Evolutionary conservation across 176 grass and related monocot genomes (phyloP).

Genomic region (Luzula sylvatica): DNA sequence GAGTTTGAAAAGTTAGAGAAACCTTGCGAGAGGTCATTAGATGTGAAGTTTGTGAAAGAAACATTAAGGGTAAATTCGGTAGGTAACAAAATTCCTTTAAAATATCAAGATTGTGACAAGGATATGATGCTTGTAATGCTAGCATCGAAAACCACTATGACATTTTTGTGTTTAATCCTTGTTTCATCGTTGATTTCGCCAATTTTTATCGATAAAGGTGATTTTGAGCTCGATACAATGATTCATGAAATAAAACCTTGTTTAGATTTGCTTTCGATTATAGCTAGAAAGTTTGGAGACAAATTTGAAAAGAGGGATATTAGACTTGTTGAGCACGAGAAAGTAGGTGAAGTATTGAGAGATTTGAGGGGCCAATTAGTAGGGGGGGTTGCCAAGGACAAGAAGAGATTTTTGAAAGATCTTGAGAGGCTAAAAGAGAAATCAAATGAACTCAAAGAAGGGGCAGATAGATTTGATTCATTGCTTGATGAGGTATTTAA

Average conservation of each 20-base stretch:
- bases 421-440: slow-evolving; percentile 46
- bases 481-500: slow-evolving; percentile 76
- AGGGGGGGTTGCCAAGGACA: background rate
- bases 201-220: slow-evolving; percentile 5
- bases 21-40: slow-evolving; percentile 1
- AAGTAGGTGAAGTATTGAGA: slow-evolving; percentile 32
- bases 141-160: slow-evolving; percentile 63
- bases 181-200: slow-evolving; percentile 45
- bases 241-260: slow-evolving; percentile 58
- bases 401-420: slow-evolving; percentile 23
- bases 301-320: slow-evolving; percentile 17
- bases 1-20: slow-evolving; percentile 13
- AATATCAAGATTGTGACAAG: slow-evolving; percentile 22
- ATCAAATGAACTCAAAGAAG: slow-evolving; percentile 53
- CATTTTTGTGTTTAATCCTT: slow-evolving; percentile 47
- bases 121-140: slow-evolving; percentile 50
- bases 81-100: slow-evolving; percentile 6
- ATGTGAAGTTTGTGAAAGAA: slow-evolving; percentile 32
- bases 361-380: slow-evolving; percentile 29
- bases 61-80: slow-evolving; percentile 12
- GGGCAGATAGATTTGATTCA: slow-evolving; percentile 50
- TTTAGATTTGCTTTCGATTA: slow-evolving; percentile 34
- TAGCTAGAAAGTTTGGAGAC: slow-evolving; percentile 23
- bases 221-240: background rate
- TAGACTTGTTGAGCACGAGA: slow-evolving; percentile 50